A percentile compares a stretch with the other conserved stretches of the same genome.
Evolutionary conservation across 2,329 filamentous ascomycete genomes (phyloP).

Genomic region (Mollisiaceae sp.): DNA sequence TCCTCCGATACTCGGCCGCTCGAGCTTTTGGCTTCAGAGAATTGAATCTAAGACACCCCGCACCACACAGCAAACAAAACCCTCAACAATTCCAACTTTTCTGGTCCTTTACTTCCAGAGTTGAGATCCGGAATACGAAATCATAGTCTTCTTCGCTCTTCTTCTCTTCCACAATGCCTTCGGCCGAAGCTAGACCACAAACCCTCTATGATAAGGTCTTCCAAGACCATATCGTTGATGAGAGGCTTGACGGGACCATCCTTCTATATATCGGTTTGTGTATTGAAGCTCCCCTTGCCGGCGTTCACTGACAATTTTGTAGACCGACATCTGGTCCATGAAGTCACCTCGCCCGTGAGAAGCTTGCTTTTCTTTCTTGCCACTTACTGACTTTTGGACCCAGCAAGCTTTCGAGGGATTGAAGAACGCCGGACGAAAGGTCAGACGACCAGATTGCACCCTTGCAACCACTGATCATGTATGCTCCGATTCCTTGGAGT

Average conservation of each 20-base stretch:
- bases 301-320: constrained; percentile 29
- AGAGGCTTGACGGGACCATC: constrained; percentile 91
- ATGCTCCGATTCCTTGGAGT: constrained; percentile 48
- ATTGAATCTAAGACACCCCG: neutral
- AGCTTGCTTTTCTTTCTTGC: constrained; percentile 6
- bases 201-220: constrained; percentile 99
- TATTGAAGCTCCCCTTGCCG: neutral
- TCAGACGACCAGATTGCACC: constrained; percentile 95
- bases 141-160: neutral
- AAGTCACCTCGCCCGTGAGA: constrained; percentile 93
- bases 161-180: constrained; percentile 68
- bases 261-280: constrained; percentile 87
- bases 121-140: neutral
- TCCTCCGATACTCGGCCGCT: too few species aligned
- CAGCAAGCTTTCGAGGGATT: constrained; percentile 97
- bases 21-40: neutral
- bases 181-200: constrained; percentile 71
- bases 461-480: constrained; percentile 96
- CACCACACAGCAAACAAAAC: neutral
- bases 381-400: constrained; percentile 34
- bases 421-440: constrained; percentile 83
- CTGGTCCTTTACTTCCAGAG: too few species aligned
- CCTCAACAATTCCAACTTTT: neutral
- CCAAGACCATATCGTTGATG: constrained; percentile 90
- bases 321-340: constrained; percentile 96